phyloP scores from a whole-genome alignment of 345 rosid species.

The Sonneratia alba region DNA sequence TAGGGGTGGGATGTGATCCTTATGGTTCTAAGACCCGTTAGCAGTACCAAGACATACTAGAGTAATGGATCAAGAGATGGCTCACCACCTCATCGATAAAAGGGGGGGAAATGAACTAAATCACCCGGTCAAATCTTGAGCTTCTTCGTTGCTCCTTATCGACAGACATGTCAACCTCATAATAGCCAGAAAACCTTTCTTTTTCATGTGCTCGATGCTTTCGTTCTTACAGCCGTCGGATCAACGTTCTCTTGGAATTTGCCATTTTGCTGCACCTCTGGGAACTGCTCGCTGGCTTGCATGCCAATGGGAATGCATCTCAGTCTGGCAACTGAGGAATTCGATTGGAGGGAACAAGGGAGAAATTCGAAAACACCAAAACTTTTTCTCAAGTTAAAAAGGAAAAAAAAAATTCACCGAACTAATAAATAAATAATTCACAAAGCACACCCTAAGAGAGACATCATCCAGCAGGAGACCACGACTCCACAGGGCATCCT shows the following conservation, averaged over 20 bases:
- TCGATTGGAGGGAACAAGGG: background rate
- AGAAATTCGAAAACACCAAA: background rate
- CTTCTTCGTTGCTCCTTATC: background rate
- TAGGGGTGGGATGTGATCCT: too few relatives aligned
- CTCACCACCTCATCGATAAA: too few relatives aligned
- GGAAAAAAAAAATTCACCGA: background rate
- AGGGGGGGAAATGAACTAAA: too few relatives aligned
- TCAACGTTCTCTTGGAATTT: background rate
- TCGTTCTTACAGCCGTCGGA: background rate
- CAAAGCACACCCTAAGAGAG: background rate
- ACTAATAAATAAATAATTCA: background rate
- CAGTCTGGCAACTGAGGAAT: background rate
- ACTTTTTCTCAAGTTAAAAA: background rate
- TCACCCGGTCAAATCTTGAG: too few relatives aligned
- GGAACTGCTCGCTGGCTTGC: background rate
- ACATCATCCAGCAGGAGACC: background rate
- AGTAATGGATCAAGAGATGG: too few relatives aligned
- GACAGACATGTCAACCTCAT: background rate
- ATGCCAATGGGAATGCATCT: background rate
- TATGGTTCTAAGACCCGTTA: too few relatives aligned
- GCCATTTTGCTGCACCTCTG: background rate
- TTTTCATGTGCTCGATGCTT: background rate
- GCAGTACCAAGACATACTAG: too few relatives aligned
- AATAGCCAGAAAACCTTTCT: background rate
- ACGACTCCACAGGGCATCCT: background rate